A percentile compares a stretch with the other conserved stretches of the same genome.
phyloP scores from a whole-genome alignment of 352 stramenopile species.

The Globisporangium canariense region DNA sequence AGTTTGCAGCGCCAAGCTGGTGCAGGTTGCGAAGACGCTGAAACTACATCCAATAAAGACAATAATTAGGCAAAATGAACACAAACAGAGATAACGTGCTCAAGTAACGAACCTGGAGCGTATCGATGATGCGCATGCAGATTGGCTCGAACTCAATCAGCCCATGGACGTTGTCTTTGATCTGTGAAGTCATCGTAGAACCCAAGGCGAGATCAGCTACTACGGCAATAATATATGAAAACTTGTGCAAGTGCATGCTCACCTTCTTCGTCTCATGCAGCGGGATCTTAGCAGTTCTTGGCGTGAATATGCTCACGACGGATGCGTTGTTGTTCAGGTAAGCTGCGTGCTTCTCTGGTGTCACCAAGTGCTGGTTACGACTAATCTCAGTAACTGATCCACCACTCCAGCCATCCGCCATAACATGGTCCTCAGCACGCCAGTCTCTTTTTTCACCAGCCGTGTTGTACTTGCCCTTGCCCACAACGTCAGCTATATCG shows the following conservation, averaged over 20 bases:
- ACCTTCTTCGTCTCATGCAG: constrained; percentile 58
- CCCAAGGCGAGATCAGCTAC: not conserved
- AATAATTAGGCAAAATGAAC: not conserved
- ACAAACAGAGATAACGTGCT: not conserved
- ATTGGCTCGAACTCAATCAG: constrained; percentile 76
- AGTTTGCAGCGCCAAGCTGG: constrained; percentile 90
- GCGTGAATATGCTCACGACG: constrained; percentile 2
- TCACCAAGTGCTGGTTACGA: constrained; percentile 12
- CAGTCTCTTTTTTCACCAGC: not conserved
- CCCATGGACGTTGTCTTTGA: constrained; percentile 80
- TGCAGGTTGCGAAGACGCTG: constrained; percentile 93
- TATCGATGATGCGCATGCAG: constrained; percentile 83
- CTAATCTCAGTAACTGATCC: not conserved
- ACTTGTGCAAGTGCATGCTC: not conserved
- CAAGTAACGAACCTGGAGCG: constrained; percentile 41
- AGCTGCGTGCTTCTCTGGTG: constrained; percentile 13
- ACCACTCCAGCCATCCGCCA: not conserved
- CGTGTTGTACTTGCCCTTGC: not conserved
- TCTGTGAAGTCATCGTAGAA: constrained; percentile 26
- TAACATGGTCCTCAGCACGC: not conserved
- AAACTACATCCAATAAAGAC: constrained; percentile 47
- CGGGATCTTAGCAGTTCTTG: constrained; percentile 7
- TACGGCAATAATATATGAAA: constrained; percentile 1
- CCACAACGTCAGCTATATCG: not conserved
- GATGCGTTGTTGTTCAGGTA: not conserved